Conservation (phyloP, 2,329 filamentous ascomycete species). For the Paracoccidioides brasiliensis region DNA sequence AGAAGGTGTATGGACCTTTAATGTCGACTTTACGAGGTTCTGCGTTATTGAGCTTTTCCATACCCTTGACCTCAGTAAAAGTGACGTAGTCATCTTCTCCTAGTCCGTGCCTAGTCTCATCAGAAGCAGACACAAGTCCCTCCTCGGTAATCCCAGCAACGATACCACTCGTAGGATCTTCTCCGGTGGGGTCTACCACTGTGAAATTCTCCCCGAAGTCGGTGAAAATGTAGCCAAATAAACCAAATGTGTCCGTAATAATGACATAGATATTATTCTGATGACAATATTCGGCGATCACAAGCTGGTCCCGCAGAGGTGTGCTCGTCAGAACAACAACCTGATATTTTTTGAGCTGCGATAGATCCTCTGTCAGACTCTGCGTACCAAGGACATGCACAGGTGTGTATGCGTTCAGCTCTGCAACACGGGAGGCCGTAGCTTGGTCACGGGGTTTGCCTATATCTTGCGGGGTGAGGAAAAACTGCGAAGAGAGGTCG, state of each 20-base stretch:
- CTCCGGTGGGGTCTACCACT: slow-evolving; percentile 77
- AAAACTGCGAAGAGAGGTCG: slow-evolving; percentile 95
- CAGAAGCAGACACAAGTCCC: slow-evolving; percentile 79
- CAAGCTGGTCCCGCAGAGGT: slow-evolving; percentile 64
- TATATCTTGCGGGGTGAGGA: slow-evolving; percentile 75
- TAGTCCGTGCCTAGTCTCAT: slow-evolving; percentile 87
- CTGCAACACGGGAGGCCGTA: slow-evolving; percentile 77
- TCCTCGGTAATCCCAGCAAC: slow-evolving; percentile 81
- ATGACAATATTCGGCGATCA: slow-evolving; percentile 87
- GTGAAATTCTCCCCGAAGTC: slow-evolving; percentile 95
- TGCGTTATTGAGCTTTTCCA: slow-evolving; percentile 73
- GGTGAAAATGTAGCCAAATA: slow-evolving; percentile 93
- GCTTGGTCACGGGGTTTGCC: slow-evolving; percentile 81
- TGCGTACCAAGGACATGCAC: slow-evolving; percentile 55
- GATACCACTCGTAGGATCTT: slow-evolving; percentile 76
- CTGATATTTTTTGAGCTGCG: slow-evolving; percentile 80
- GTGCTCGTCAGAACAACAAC: slow-evolving; percentile 82
- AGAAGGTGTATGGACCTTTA: slow-evolving; percentile 94
- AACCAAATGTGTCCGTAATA: slow-evolving; percentile 75
- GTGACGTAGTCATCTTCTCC: slow-evolving; percentile 96
- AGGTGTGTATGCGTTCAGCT: slow-evolving; percentile 93
- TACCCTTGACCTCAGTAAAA: slow-evolving; percentile 83
- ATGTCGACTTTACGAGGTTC: slow-evolving; percentile 84
- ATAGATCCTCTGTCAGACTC: slow-evolving; percentile 62
- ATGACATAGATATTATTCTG: slow-evolving; percentile 84